Conservation (phyloP, 495 filamentous ascomycete species). For the Aspergillus heteromorphus region DNA sequence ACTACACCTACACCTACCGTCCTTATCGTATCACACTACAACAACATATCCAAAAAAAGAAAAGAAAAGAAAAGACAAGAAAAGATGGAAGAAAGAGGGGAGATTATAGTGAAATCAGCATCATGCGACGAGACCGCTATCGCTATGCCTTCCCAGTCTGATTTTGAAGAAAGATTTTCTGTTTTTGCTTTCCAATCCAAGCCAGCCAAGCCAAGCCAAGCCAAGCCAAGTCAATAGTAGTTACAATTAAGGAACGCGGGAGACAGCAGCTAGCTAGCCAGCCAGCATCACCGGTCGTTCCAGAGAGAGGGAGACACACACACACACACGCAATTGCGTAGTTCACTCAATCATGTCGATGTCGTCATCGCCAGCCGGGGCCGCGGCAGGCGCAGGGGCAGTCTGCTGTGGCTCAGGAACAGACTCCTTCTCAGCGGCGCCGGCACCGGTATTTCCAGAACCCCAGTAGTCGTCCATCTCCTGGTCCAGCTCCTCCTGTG, state of each 20-base stretch:
- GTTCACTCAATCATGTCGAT: slow-evolving; percentile 49
- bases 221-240: slow-evolving; percentile 1
- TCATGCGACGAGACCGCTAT: background rate
- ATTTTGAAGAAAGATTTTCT: background rate
- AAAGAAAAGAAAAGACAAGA: no score
- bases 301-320: no score
- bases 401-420: slow-evolving; percentile 14
- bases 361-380: slow-evolving; percentile 48
- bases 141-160: background rate
- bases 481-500: slow-evolving; percentile 84
- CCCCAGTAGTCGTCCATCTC: slow-evolving; percentile 96
- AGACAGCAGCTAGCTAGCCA: background rate
- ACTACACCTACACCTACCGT: no score
- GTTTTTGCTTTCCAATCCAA: background rate
- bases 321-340: background rate
- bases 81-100: background rate
- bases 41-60: no score
- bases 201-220: no score
- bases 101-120: background rate
- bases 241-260: slow-evolving; percentile 6
- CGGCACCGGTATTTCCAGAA: slow-evolving; percentile 30
- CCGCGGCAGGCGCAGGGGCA: slow-evolving; percentile 23
- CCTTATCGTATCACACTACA: no score
- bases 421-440: slow-evolving; percentile 21
- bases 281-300: no score